Evolutionary conservation across 1,139 yeast genomes (phyloP).

Genomic region (Diutina catenulata): DNA sequence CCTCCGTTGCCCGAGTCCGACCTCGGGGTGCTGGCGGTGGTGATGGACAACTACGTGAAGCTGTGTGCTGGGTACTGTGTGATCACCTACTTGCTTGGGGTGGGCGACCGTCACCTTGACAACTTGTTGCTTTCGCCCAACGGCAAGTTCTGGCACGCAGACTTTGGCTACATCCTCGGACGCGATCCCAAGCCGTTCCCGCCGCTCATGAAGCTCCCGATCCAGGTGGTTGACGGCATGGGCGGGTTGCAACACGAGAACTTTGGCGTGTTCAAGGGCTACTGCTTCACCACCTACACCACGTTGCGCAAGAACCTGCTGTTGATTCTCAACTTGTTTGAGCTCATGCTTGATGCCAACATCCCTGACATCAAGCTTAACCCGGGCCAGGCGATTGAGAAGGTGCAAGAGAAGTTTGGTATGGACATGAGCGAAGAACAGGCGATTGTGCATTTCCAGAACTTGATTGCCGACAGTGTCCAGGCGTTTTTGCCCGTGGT

Average conservation of each 20-base stretch:
- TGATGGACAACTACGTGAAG: slow-evolving; percentile 88
- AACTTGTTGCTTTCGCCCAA: slow-evolving; percentile 58
- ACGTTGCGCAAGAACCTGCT: slow-evolving; percentile 84
- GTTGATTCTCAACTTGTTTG: slow-evolving; percentile 79
- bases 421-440: slow-evolving; percentile 90
- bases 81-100: slow-evolving; percentile 86
- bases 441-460: slow-evolving; percentile 89
- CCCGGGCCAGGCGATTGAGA: slow-evolving; percentile 67
- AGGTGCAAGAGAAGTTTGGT: slow-evolving; percentile 90
- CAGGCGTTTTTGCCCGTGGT: slow-evolving; percentile 90
- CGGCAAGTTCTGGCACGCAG: slow-evolving; percentile 92
- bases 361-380: slow-evolving; percentile 79
- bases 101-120: slow-evolving; percentile 94
- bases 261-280: slow-evolving; percentile 76
- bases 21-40: slow-evolving; percentile 60
- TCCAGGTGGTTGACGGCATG: slow-evolving; percentile 95
- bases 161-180: slow-evolving; percentile 92
- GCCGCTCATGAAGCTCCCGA: slow-evolving; percentile 94
- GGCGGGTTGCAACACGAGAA: slow-evolving; percentile 85
- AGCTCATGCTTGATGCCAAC: slow-evolving; percentile 87
- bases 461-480: slow-evolving; percentile 85
- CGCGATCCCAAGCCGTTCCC: slow-evolving; percentile 98
- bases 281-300: slow-evolving; percentile 90
- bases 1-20: slow-evolving; percentile 28
- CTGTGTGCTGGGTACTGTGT: slow-evolving; percentile 99